Conservation (phyloP, 352 stramenopile genomes). For the Phytophthora sojae region DNA sequence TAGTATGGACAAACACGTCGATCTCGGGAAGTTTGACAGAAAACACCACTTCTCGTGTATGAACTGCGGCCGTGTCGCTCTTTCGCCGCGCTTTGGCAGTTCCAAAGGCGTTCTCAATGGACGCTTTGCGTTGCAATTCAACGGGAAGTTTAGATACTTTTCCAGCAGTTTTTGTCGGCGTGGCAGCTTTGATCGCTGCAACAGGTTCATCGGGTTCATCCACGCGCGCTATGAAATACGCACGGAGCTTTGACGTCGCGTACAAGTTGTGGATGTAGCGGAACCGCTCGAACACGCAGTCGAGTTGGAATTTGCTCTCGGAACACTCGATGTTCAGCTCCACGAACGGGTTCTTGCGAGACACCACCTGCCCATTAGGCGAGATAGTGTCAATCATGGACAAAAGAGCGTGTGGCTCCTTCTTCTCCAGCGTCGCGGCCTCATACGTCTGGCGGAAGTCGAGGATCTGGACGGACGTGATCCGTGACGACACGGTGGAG, state of each 20-base stretch:
- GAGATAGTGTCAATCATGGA: conserved; percentile 30
- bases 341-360: conserved; percentile 44
- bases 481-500: conserved; percentile 62
- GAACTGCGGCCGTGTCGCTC: conserved; percentile 11
- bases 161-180: conserved; percentile 18
- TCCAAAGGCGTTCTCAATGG: conserved; percentile 26
- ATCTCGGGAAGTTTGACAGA: conserved; percentile 67
- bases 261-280: conserved; percentile 79
- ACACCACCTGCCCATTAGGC: conserved; percentile 11
- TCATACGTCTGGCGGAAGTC: conserved; percentile 63
- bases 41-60: conserved; percentile 49
- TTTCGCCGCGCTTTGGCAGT: conserved; percentile 15
- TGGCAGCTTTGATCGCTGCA: conserved; percentile 9
- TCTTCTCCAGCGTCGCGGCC: conserved; percentile 17
- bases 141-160: conserved; percentile 19
- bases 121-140: conserved; percentile 31
- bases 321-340: conserved; percentile 67
- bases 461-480: conserved; percentile 69
- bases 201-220: background rate
- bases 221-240: conserved; percentile 56
- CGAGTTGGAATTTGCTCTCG: conserved; percentile 61
- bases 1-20: conserved; percentile 70
- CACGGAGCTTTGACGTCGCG: conserved; percentile 66
- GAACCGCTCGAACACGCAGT: conserved; percentile 68
- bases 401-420: conserved; percentile 36